Conservation (phyloP, 75 land plant species). For the Isoetes taiwanensis region DNA sequence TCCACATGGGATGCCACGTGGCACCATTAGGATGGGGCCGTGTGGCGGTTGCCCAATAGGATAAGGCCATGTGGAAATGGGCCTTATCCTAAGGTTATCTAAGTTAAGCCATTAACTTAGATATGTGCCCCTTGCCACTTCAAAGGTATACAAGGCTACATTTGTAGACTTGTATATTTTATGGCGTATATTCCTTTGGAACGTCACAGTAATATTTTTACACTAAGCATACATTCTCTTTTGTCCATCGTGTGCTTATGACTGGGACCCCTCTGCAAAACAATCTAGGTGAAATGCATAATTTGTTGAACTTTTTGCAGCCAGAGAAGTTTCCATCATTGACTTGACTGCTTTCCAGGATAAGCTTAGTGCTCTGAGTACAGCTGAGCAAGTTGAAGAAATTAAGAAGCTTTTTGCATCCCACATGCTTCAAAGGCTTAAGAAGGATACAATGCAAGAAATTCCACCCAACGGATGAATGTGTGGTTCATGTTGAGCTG, state of each 20-base stretch:
- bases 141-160: too few species aligned
- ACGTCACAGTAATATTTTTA: too few species aligned
- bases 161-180: too few species aligned
- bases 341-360: slow-evolving; percentile 86
- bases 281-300: slow-evolving; percentile 86
- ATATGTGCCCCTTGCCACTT: too few species aligned
- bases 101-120: too few species aligned
- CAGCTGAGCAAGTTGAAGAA: slow-evolving; percentile 92
- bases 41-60: too few species aligned
- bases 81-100: too few species aligned
- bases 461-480: slow-evolving; percentile 86
- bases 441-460: slow-evolving; percentile 92
- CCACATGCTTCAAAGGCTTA: slow-evolving; percentile 94
- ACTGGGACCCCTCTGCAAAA: slow-evolving; percentile 92
- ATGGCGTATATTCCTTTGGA: too few species aligned
- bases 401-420: slow-evolving; percentile 93
- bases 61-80: too few species aligned
- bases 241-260: slow-evolving; percentile 73
- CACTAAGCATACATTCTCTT: slow-evolving; percentile 60
- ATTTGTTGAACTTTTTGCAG: slow-evolving; percentile 78
- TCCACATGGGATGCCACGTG: too few species aligned
- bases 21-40: too few species aligned
- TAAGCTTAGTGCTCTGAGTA: slow-evolving; percentile 63
- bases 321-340: slow-evolving; percentile 76
- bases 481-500: slow-evolving; percentile 85